A percentile compares a stretch with the other conserved stretches of the same genome.
These are phyloP conservation scores for Nicotiana rustica DNA, from an alignment of 305 asterid species.

Conservation along the genomic window DNA sequence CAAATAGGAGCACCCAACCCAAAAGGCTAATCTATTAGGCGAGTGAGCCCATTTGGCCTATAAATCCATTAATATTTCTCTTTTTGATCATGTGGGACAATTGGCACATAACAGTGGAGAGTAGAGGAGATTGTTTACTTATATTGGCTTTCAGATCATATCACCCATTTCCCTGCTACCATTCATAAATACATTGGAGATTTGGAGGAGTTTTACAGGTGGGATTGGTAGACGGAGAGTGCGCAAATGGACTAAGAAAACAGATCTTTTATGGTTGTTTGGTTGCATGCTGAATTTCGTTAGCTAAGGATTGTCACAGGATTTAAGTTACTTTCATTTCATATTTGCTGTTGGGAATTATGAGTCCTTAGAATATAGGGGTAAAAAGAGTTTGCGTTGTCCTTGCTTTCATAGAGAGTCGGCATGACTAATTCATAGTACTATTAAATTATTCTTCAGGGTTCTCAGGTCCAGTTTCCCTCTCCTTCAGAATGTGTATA, in stretches of 20 bases:
- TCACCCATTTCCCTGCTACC: background rate
- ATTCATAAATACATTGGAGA: background rate
- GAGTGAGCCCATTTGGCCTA: no score
- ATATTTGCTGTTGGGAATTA: background rate
- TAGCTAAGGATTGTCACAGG: background rate
- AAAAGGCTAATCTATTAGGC: no score
- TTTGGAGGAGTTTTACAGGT: background rate
- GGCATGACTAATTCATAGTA: constrained; percentile 20
- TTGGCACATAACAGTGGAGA: background rate
- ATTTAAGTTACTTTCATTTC: background rate
- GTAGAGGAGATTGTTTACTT: background rate
- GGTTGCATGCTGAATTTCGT: constrained; percentile 1
- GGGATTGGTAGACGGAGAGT: background rate
- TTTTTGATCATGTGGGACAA: no score
- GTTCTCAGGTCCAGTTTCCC: constrained; percentile 64
- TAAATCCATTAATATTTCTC: no score
- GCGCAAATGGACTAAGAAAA: background rate
- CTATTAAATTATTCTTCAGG: constrained; percentile 47
- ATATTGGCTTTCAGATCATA: constrained; percentile 1
- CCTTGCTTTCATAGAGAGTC: background rate
- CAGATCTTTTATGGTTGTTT: background rate
- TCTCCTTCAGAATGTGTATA: constrained; percentile 72
- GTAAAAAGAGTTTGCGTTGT: background rate
- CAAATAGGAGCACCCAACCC: no score
- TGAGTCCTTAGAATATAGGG: background rate